Evolutionary conservation across 768 basidiomycete species (phyloP), one percentile per base, ranked within the genome.

Genomic region (Mrakia frigida): DNA sequence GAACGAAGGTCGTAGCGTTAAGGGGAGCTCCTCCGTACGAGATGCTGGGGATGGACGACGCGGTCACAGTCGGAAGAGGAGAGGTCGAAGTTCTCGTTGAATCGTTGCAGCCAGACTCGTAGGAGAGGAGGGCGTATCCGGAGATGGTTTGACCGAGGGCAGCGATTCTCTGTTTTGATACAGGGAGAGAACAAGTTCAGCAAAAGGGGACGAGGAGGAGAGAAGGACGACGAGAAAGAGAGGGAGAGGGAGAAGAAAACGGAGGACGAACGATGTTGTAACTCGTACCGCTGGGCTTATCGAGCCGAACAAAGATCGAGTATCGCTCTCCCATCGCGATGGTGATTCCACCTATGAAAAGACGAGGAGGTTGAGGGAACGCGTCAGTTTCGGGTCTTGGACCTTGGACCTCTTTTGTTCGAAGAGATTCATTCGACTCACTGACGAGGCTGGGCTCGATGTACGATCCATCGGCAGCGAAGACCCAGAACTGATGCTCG

Each of bases 311-410:
- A 28, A 76, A 63, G 33, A 79, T 72, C 23, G 75, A 74, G 68
- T 79, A 79, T 23, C 79, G 71, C 52, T 79, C 78, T n/a, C 79
- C 79, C 3, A 74, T 78, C 5, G 78, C 71, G 33, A 78, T 71
- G 28, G 28, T 6, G 9, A 63, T 50, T 0, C n/a, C n/a, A n/a
- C n/a, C n/a, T n/a, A n/a, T n/a, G n/a, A n/a, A n/a, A n/a, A n/a
- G n/a, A n/a, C n/a, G n/a, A n/a, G n/a, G n/a, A n/a, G n/a, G n/a
- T n/a, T n/a, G n/a, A n/a, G n/a, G n/a, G n/a, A n/a, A n/a, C n/a
- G n/a, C n/a, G n/a, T n/a, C n/a, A n/a, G n/a, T n/a, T n/a, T n/a
- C n/a, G n/a, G n/a, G n/a, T n/a, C n/a, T n/a, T n/a, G n/a, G n/a
- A n/a, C n/a, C n/a, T n/a, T n/a, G n/a, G n/a, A n/a, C n/a, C n/a